These are phyloP conservation scores for Paraconiothyrium brasiliense DNA, from an alignment of 2,329 filamentous ascomycete species.

Conservation along the genomic window DNA sequence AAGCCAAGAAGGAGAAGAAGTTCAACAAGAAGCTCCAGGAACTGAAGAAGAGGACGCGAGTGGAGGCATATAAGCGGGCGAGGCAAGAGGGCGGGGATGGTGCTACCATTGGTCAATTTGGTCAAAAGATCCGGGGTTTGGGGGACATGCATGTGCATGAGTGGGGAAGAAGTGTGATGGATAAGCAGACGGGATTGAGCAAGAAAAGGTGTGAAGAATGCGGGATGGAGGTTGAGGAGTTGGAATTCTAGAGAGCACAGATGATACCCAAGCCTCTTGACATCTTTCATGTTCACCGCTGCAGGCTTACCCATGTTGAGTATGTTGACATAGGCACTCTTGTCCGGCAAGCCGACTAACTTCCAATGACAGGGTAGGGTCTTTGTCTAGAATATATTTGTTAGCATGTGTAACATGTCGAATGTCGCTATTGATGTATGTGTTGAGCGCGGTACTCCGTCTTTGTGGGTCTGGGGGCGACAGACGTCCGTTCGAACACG, in stretches of 20 bases:
- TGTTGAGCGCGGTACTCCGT: no score
- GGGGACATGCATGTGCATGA: conserved; percentile 85
- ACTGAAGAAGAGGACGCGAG: conserved; percentile 90
- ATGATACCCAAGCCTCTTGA: background rate
- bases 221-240: conserved; percentile 73
- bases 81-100: conserved; percentile 52
- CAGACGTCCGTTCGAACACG: no score
- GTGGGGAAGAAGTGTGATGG: conserved; percentile 71
- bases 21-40: conserved; percentile 90
- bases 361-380: no score
- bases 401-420: no score
- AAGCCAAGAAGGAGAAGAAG: conserved; percentile 86
- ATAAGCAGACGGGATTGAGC: conserved; percentile 74
- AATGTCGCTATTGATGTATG: no score
- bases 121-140: conserved; percentile 73
- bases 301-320: no score
- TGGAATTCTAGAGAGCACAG: conserved; percentile 62
- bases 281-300: no score
- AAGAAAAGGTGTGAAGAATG: conserved; percentile 78
- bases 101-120: conserved; percentile 64
- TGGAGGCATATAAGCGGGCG: conserved; percentile 81
- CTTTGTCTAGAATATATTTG: no score
- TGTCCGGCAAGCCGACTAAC: no score
- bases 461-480: no score
- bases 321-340: no score